A percentile compares a stretch with the other conserved stretches of the same genome.
These are phyloP conservation scores for Sarcodon aspratus DNA, from an alignment of 768 basidiomycete genomes.

Conservation along the genomic window DNA sequence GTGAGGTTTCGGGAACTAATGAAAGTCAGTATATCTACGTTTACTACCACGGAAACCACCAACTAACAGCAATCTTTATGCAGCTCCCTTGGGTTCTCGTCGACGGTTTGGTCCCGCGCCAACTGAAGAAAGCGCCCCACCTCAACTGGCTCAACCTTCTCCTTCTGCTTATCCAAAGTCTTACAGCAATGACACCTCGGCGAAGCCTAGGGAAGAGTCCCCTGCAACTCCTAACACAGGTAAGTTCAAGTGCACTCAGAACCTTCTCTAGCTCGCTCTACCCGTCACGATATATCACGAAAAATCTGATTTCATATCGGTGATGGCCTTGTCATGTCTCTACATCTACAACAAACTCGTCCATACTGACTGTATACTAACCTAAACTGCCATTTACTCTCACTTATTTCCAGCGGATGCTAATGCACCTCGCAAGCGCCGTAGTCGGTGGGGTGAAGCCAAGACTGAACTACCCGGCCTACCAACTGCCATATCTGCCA, in stretches of 20 bases:
- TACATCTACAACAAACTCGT: slow-evolving; percentile 17
- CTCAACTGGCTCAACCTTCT: slow-evolving; percentile 80
- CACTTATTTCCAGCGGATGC: slow-evolving; percentile 49
- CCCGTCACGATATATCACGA: slow-evolving; percentile 11
- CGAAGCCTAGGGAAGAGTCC: slow-evolving; percentile 60
- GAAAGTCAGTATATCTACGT: slow-evolving; percentile 50
- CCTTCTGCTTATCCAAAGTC: slow-evolving; percentile 69
- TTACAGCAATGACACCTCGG: slow-evolving; percentile 34
- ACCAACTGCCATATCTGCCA: slow-evolving; percentile 88
- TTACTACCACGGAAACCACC: slow-evolving; percentile 1
- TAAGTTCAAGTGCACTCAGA: slow-evolving; percentile 34
- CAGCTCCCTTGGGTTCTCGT: slow-evolving; percentile 73
- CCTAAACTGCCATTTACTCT: slow-evolving; percentile 25
- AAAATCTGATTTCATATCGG: slow-evolving; percentile 15
- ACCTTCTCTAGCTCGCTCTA: neutral
- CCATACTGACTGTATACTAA: slow-evolving; percentile 44
- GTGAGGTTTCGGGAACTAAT: slow-evolving; percentile 87
- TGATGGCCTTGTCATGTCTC: slow-evolving; percentile 11
- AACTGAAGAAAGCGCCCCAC: slow-evolving; percentile 68
- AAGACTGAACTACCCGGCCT: slow-evolving; percentile 86
- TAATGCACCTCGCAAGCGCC: slow-evolving; percentile 86
- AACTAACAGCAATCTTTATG: slow-evolving; percentile 9
- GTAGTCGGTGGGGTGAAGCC: slow-evolving; percentile 96
- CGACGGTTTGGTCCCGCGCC: slow-evolving; percentile 89
- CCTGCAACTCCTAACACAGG: slow-evolving; percentile 47